Base-by-base conservation (phyloP, 768 basidiomycete species). In the Leccinum truebloodii region DNA sequence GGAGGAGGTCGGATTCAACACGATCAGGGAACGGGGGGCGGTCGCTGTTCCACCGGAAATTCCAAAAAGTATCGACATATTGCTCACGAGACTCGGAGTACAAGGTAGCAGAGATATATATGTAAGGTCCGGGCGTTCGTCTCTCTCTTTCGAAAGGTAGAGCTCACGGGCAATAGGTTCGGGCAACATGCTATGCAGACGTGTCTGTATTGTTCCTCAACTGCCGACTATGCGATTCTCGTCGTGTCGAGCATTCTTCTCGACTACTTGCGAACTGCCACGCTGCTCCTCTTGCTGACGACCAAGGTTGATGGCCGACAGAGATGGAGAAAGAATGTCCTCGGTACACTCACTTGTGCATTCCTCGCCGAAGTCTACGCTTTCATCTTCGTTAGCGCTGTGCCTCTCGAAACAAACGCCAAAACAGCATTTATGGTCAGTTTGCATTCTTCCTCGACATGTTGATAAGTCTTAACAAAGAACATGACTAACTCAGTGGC, bases 191-290 rank as follows among this genome's bases (percentile, higher is more conserved):
- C 83, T 5, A 72, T 92, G 16, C 77, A 84, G 50, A 80, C 79
- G 8, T 92, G 90, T 73, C 78, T 79, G n/a, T 84, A 86, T 68
- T 92, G 90, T 71, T 79, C 78, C 22, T 82, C 85, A 14, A 78
- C 78, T 54, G 71, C 80, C 28, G 89, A 91, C 59, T 90, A 82
- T 68, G 80, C 80, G 9, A 71, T 88, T 13, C 87, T 82, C 68
- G 79, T 83, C 7, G 68, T 88, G 26, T 83, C 87, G 1, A 73
- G 76, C 7, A 77, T 83, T 20, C 69, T 87, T 22, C 76, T 88
- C 10, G 79, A 83, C 37, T 91, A 90, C 65, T 72, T 89, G 59
- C 80, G 81, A 22, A 83, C 85, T 57, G 79, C 80, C 16, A 77
- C 79, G 1, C 72, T 89, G 26, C 70, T 87, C 3, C 59, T 78